Base-by-base conservation (phyloP, 768 basidiomycete species). In the Boletus reticuloceps region DNA sequence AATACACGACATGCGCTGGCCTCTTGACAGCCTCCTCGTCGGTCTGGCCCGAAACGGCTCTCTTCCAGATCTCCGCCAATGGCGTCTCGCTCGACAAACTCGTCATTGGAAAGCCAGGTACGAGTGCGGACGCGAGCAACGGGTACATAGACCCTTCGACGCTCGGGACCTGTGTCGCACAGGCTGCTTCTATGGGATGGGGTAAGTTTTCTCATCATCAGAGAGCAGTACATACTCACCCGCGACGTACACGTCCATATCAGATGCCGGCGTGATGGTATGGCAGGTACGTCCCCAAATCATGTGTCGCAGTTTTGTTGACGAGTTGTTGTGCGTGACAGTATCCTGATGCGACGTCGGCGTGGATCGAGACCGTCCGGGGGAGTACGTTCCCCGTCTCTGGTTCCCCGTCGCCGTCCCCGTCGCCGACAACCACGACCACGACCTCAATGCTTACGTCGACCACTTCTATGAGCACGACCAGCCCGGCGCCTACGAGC, bases 161-260 rank as follows among this genome's bases (percentile, higher is more conserved):
- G 16, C 74, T 91, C 19, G 79, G 83, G 0, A 67, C 69, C 3
- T 91, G 90, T 64, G 72, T 90, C 31, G 61, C 75, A 17, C 74
- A 84, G 67, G 89, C 85, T 0, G 80, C 82, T 59, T 63, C 59
- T n/a, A 55, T 78, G 54, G 88, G 86, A 29, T 91, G 89, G 89
- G 79, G 84, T 85, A 56, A 71, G 85, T 74, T 22, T 22, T 53
- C 31, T 37, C 17, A 10, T 42, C 14, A 11, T 12, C 16, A 19
- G 9, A 29, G 17, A 17, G 4, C 2, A 29, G 29, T 29, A 1
- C 10, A 38, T 19, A 10, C 58, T 64, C 11, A 58, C 29, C 3
- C 7, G 4, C 12, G 39, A 19, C 19, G 13, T 20, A 10, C 6
- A 16, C 17, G 25, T 20, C 13, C 17, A 9, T 22, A 16, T 40